A percentile compares a stretch with the other conserved stretches of the same genome.
These are phyloP conservation scores for Sporisorium sorghi DNA, from an alignment of 1,284 basidiomycete species.

Conservation along the genomic window DNA sequence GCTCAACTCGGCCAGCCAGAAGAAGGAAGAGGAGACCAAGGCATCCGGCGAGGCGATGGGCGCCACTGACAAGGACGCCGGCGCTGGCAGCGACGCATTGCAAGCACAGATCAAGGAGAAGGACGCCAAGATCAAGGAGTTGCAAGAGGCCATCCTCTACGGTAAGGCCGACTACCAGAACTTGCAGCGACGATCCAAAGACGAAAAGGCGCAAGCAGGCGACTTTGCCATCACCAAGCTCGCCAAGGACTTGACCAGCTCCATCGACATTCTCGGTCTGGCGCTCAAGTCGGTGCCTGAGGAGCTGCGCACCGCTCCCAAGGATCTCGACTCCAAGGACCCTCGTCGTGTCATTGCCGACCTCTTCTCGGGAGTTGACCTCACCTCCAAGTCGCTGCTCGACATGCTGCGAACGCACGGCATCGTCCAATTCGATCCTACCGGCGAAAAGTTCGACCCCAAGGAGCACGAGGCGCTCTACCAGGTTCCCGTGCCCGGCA, in stretches of 20 bases:
- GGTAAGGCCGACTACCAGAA: slow-evolving; percentile 89
- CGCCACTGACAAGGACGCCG: slow-evolving; percentile 40
- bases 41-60: slow-evolving; percentile 57
- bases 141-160: slow-evolving; percentile 66
- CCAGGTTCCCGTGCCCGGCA: slow-evolving; percentile 87
- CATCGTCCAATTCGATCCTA: slow-evolving; percentile 89
- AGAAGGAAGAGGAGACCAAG: slow-evolving; percentile 53
- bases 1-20: slow-evolving; percentile 33
- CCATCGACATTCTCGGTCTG: slow-evolving; percentile 88
- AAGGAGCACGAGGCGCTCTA: slow-evolving; percentile 94
- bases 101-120: slow-evolving; percentile 65
- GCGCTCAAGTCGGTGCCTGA: slow-evolving; percentile 84
- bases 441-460: slow-evolving; percentile 92
- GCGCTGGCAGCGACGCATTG: slow-evolving; percentile 26
- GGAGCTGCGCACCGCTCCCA: slow-evolving; percentile 62
- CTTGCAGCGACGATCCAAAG: slow-evolving; percentile 86
- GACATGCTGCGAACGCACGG: slow-evolving; percentile 92
- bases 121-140: slow-evolving; percentile 67
- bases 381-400: slow-evolving; percentile 89
- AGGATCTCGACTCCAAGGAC: slow-evolving; percentile 65
- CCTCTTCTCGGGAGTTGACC: slow-evolving; percentile 82
- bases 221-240: slow-evolving; percentile 94
- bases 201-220: slow-evolving; percentile 90
- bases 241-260: slow-evolving; percentile 87
- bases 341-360: slow-evolving; percentile 60